Conservation (phyloP, 192 early-diverging fungal species). For the Jimgerdemannia flammicorona region DNA sequence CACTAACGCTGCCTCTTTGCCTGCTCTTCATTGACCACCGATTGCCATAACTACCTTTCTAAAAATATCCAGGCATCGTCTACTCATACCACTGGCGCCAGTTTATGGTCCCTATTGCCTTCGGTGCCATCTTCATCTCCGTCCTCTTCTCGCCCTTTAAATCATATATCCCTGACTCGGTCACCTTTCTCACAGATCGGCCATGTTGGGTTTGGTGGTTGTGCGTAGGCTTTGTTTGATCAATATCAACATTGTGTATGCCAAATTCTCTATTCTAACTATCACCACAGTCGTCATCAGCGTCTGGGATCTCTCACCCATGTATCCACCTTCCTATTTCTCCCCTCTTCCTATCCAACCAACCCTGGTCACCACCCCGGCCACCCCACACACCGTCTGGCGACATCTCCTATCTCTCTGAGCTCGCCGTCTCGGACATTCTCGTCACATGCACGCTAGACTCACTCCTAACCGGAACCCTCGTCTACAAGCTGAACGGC, state of each 20-base stretch:
- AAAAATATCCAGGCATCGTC: constrained; percentile 6
- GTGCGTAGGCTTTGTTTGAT: background rate
- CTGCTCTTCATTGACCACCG: too few species aligned
- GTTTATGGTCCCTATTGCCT: constrained; percentile 17
- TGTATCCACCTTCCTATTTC: background rate
- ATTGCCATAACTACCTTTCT: background rate
- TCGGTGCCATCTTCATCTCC: constrained; percentile 4
- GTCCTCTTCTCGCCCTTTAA: constrained; percentile 13
- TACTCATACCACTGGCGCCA: constrained; percentile 15
- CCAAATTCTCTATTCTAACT: background rate
- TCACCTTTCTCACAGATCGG: constrained; percentile 12
- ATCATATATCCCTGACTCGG: constrained; percentile 9
- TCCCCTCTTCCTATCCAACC: too few species aligned
- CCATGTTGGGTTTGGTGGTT: constrained; percentile 6
- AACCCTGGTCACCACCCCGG: too few species aligned
- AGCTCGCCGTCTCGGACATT: constrained; percentile 39
- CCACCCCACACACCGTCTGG: constrained; percentile 26
- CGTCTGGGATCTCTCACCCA: constrained; percentile 38
- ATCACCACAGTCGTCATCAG: constrained; percentile 33
- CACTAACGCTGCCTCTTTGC: too few species aligned
- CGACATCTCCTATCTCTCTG: constrained; percentile 29
- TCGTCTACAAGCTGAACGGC: constrained; percentile 44
- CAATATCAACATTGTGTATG: too few species aligned
- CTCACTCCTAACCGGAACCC: constrained; percentile 42
- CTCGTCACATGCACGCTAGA: constrained; percentile 46